Evolutionary conservation across 192 early-diverging fungal genomes (phyloP).

Genomic region (Umbelopsis sp.): DNA sequence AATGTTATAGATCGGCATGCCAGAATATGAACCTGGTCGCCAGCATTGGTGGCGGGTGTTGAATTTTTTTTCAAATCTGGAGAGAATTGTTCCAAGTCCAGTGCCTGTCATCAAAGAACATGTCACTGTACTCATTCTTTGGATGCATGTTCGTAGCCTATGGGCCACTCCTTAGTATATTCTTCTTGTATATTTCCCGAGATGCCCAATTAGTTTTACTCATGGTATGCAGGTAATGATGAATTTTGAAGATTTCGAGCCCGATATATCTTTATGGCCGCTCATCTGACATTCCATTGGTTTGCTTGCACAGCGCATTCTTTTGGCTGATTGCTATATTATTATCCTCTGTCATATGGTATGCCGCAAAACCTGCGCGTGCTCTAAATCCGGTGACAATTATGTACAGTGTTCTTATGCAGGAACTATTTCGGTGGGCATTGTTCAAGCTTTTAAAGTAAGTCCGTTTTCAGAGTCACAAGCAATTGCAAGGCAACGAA

Average conservation of each 20-base stretch:
- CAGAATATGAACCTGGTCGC: too few relatives aligned
- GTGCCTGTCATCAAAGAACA: constrained; percentile 25
- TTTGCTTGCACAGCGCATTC: constrained; percentile 63
- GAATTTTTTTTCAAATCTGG: too few relatives aligned
- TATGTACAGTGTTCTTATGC: constrained; percentile 59
- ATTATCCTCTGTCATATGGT: constrained; percentile 75
- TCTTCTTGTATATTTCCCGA: constrained; percentile 67
- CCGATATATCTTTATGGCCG: too few relatives aligned
- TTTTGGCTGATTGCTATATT: constrained; percentile 81
- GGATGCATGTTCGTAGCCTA: constrained; percentile 74
- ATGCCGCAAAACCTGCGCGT: constrained; percentile 44
- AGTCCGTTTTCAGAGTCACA: neutral
- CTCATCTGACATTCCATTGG: neutral
- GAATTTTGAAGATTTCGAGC: neutral
- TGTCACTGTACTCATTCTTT: constrained; percentile 74
- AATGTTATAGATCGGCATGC: too few relatives aligned
- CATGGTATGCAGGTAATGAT: constrained; percentile 66
- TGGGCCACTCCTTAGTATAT: constrained; percentile 71
- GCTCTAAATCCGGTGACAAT: constrained; percentile 50
- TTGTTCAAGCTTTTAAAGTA: constrained; percentile 60
- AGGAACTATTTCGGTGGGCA: constrained; percentile 70
- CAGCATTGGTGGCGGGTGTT: too few relatives aligned
- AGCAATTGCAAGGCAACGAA: too few relatives aligned
- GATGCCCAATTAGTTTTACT: constrained; percentile 74
- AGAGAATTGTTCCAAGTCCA: too few relatives aligned